Evolutionary conservation across 495 filamentous ascomycete genomes (phyloP).

Genomic region (Podospora conica): DNA sequence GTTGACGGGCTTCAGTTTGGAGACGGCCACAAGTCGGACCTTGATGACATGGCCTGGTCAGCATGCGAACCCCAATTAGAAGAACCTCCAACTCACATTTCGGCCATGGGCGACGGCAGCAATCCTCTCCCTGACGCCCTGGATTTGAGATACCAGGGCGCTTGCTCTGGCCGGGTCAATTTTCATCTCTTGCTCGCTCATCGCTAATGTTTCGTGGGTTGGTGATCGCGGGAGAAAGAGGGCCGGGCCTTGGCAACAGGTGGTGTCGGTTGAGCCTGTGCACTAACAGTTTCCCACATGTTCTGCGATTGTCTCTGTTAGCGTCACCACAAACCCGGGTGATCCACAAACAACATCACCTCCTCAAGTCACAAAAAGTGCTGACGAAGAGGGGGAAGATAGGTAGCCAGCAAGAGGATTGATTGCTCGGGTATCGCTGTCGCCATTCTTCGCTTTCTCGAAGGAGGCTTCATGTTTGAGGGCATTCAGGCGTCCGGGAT

Average conservation of each 20-base stretch:
- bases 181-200: slow-evolving; percentile 45
- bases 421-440: too few relatives aligned
- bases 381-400: too few relatives aligned
- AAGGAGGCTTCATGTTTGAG: too few relatives aligned
- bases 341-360: neutral
- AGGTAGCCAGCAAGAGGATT: too few relatives aligned
- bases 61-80: neutral
- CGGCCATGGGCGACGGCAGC: slow-evolving; percentile 40
- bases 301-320: neutral
- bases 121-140: slow-evolving; percentile 41
- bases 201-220: slow-evolving; percentile 9
- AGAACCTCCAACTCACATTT: slow-evolving; percentile 29
- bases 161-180: slow-evolving; percentile 46
- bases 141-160: slow-evolving; percentile 41
- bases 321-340: neutral
- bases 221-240: neutral
- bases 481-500: too few relatives aligned
- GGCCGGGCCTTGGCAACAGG: neutral
- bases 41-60: slow-evolving; percentile 24
- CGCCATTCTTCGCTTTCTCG: too few relatives aligned
- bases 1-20: slow-evolving; percentile 84
- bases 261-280: neutral
- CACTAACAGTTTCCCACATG: neutral
- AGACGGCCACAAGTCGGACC: slow-evolving; percentile 87
- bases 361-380: neutral